Base-by-base conservation (phyloP, 495 filamentous ascomycete genomes). In the Penicillium herquei region DNA sequence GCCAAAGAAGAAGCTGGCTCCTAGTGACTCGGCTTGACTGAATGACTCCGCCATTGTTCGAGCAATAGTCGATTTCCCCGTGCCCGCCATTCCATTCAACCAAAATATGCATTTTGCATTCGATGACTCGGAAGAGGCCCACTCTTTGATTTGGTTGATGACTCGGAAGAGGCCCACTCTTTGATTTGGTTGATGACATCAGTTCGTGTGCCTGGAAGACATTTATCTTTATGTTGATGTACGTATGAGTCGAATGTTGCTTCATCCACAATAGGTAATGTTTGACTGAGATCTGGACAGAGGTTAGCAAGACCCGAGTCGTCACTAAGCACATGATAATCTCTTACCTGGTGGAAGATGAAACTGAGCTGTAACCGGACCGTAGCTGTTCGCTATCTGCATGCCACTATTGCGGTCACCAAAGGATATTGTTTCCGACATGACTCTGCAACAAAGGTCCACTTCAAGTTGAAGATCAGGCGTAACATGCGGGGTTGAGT, bases 61-160 rank as follows among this genome's bases (percentile, higher is more conserved):
- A 13, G 46, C 3, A 5, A 49, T 35, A 11, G 46, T 49, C 31
- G 46, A 49, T 16, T 49, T 49, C 1, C 46, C 31, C 3, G 46
- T 49, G 26, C 46, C 46, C 7, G 46, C 49, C 34, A 39, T 50
- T 30, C 49, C 49, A 30, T 51, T 51, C 6, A 51, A 21, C 74
- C 73, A 78, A 49, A 74, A 76, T 13, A 76, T 63, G 26, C 52
- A 60, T 44, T 49, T 45, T 1, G 50, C 57, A 3, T 55, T 14
- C n/a, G 54, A 16, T 7, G 49, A 40, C 11, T 26, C 21, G 21
- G 21, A 26, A 26, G 18, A 17, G 5, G 48, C 48, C 48, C 48
- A 50, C 8, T 21, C 33, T 37, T 21, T 39, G 10, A 50, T 50
- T 21, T 39, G 33, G 4, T 39, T 49, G 54, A 16, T 7, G 49